Evolutionary conservation across 176 grass and related monocot species (phyloP).

Genomic region (Triticum turgidum): DNA sequence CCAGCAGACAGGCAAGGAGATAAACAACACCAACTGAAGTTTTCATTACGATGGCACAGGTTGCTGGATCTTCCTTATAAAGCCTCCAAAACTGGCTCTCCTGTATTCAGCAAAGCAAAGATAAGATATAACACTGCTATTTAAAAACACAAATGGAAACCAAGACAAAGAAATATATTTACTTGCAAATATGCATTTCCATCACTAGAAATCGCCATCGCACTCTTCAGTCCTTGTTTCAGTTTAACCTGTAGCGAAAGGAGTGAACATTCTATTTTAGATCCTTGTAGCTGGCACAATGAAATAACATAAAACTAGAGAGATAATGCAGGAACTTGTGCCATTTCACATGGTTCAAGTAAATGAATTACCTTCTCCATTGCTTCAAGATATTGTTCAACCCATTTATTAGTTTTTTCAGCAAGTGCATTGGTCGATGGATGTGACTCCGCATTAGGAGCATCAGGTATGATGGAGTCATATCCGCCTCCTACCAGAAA

Average conservation of each 20-base stretch:
- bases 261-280: conserved; percentile 11
- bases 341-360: conserved; percentile 9
- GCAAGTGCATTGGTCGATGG: conserved; percentile 47
- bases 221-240: conserved; percentile 87
- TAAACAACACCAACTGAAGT: conserved; percentile 90
- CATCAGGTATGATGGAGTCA: conserved; percentile 67
- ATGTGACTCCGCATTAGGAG: conserved; percentile 56
- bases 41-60: conserved; percentile 90
- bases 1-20: conserved; percentile 84
- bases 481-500: conserved; percentile 68
- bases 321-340: neutral
- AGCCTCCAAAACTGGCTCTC: conserved; percentile 96
- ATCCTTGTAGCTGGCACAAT: conserved; percentile 7
- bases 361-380: conserved; percentile 80
- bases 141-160: neutral
- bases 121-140: neutral
- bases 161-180: conserved; percentile 8
- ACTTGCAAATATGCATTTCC: conserved; percentile 95
- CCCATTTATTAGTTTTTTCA: conserved; percentile 74
- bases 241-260: conserved; percentile 70
- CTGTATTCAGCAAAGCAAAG: conserved; percentile 38
- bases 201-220: conserved; percentile 86
- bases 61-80: conserved; percentile 71
- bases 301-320: neutral
- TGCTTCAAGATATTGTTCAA: conserved; percentile 85